Base-by-base conservation (phyloP, 1,284 basidiomycete genomes). In the Malassezia yamatoensis region DNA sequence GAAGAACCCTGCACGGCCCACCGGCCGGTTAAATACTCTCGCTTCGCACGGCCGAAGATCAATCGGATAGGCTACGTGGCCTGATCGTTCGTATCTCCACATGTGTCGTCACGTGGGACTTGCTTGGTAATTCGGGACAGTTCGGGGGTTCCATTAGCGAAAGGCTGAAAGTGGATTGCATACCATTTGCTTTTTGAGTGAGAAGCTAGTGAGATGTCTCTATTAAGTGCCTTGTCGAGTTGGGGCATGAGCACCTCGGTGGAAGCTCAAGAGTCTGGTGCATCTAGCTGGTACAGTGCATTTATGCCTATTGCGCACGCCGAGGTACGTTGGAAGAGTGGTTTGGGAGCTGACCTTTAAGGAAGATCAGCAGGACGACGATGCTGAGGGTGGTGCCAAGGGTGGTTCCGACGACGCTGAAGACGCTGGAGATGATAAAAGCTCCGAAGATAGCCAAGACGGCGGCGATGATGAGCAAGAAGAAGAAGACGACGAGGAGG, bases 281-380 rank as follows among this genome's bases (percentile, higher is more conserved):
- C 34, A 38, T 54, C 61, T 45, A 57, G 54, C 52, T 66, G 67
- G 59, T 61, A 64, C 63, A 57, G 60, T 47, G 60, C 62, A 35
- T 48, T 70, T 38, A 45, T 70, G 42, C 66, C 67, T 29, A 58
- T 61, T 29, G 64, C 49, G 42, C 60, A 65, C 60, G 62, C 60
- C 61, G 66, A 68, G 55, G 55, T 56, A 46, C 18, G 54, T 24
- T 38, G 21, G 38, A 10, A 9, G 4, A 5, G 16, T 15, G 41
- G 24, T 20, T 9, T 35, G 34, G 3, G 15, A 33, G 41, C 47
- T 38, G 24, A 40, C 37, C 18, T 18, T 20, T n/a, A n/a, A 56
- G 42, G 49, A 50, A 29, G 24, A 29, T 29, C 24, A 29, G 24
- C 24, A 29, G 24, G 24, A 29, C 24, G 24, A 29, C 24, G 24